These are phyloP conservation scores for Mortierella sp. DNA, from an alignment of 371 early-diverging fungal species.

Conservation along the genomic window DNA sequence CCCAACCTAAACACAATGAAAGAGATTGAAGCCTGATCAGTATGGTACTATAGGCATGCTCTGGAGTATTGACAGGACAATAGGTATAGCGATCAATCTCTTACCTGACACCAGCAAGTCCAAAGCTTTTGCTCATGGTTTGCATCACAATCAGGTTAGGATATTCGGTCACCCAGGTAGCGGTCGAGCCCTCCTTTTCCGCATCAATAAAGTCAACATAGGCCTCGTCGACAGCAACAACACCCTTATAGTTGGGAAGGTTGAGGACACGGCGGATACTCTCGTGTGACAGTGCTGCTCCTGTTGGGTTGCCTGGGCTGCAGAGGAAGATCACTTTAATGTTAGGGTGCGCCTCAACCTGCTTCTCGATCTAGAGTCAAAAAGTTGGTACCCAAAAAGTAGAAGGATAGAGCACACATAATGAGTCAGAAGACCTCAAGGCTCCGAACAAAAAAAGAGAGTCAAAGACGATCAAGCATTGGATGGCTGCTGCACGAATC, in stretches of 20 bases:
- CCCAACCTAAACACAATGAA: constrained; percentile 71
- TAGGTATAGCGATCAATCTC: background rate
- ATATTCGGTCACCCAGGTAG: constrained; percentile 81
- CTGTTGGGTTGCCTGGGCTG: constrained; percentile 98
- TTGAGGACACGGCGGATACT: constrained; percentile 83
- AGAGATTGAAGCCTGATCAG: background rate
- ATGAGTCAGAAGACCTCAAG: background rate
- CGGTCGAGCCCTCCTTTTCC: constrained; percentile 72
- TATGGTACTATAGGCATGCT: background rate
- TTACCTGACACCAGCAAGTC: constrained; percentile 93
- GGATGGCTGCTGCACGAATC: background rate
- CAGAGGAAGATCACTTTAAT: constrained; percentile 95
- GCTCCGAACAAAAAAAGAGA: background rate
- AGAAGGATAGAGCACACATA: background rate
- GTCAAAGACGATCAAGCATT: background rate
- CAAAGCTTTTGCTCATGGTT: constrained; percentile 97
- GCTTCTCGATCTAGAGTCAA: constrained; percentile 64
- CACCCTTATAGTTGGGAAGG: constrained; percentile 68
- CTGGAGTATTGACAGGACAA: background rate
- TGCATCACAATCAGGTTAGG: constrained; percentile 96
- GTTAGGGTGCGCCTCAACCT: constrained; percentile 70
- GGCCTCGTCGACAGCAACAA: constrained; percentile 98
- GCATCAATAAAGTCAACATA: constrained; percentile 93
- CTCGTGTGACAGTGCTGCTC: constrained; percentile 75
- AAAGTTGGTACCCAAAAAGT: background rate